Base-by-base conservation (phyloP, 164 flowering plant species). In the Chimonanthus salicifolius region DNA sequence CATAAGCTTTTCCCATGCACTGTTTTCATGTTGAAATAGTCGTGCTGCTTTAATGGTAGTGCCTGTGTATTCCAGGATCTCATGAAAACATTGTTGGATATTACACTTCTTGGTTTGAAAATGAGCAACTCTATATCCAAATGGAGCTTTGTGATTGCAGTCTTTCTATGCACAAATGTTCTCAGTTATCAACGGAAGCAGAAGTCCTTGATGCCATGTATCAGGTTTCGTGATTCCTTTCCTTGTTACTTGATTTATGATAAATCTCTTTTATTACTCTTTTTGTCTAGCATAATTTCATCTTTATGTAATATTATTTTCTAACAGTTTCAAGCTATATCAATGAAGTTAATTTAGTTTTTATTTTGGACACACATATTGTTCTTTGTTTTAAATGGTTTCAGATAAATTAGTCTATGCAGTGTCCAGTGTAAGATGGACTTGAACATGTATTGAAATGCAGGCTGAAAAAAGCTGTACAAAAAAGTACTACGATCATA, bases 131-230 rank as follows among this genome's bases (percentile, higher is more conserved):
- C 67, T 95, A 88, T 81, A 93, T 93, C 76, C 98, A 93, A 80
- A 86, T 92, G 92, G 99, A 93, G 86, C 91, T 95, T 44, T 95
- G 99, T 80, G 98, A 92, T 72, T 72, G 73, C 76, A 89, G 94
- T 82, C 86, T 93, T 65, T 88, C 97, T 46, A 71, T 82, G 69
- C 68, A 58, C 15, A 80, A 51, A 68, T 77, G 74, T 65, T 80
- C 85, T 73, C 82, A 69, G 33, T 58, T 74, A 50, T 78, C 81
- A 46, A 75, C 88, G 51, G 94, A 92, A 73, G 85, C 74, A 65
- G 91, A 90, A 71, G 84, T 85, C 7, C 76, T 93, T 79, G 75
- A 79, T 62, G 87, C 77, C 47, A 74, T 95, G 84, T 80, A 84
- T 75, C 98, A 95, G 94, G 97, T 93, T 74, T 58, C 33, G 50